Evolutionary conservation across 1,139 yeast genomes (phyloP), one percentile per base, ranked within the genome.

Genomic region (Meyerozyma athensensis): DNA sequence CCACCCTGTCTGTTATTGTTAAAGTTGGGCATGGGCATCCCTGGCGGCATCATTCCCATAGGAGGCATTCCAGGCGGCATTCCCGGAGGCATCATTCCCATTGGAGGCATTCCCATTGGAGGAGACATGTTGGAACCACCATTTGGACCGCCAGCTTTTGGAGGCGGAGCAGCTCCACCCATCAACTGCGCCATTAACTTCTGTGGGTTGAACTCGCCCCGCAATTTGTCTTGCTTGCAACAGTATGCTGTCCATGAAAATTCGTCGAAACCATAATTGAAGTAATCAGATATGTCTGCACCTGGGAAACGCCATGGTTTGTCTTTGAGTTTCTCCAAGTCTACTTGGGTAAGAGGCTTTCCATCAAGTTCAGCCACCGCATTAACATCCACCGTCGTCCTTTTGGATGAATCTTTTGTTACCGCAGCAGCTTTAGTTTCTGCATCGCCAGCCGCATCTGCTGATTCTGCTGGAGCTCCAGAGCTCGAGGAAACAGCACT

Each of bases 251-350:
- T 80, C 99, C 99, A 92, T 12, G 97, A 85, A 46, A 86, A 77
- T 62, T 92, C 99, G 57, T 94, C 96, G 56, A 92, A 92, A 2
- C 98, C 98, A 53, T 82, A 92, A 61, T 92, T 92, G 68, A 92
- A 92, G 58, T 89, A 92, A 59, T 92, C 98, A 3, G 95, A 78
- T 32, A 86, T 68, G 59, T 92, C 97, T 3, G 96, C 96, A 36
- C 97, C 97, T 0, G 97, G 97, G 47, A 86, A 82, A 54, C 98
- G 75, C 99, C 99, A 92, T 3, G 98, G 98, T 63, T 94, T 94
- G 46, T 87, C 95, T 47, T 86, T 89, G 34, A 90, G 65, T 36
- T 81, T 83, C 45, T 86, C 95, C 14, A 90, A 71, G 46, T 86
- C 84, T n/a, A 90, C 71, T 48, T 84, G 82, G 0, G 95, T 86